These are phyloP conservation scores for Petunia axillaris DNA, from an alignment of 257 asterid genomes.

Conservation along the genomic window DNA sequence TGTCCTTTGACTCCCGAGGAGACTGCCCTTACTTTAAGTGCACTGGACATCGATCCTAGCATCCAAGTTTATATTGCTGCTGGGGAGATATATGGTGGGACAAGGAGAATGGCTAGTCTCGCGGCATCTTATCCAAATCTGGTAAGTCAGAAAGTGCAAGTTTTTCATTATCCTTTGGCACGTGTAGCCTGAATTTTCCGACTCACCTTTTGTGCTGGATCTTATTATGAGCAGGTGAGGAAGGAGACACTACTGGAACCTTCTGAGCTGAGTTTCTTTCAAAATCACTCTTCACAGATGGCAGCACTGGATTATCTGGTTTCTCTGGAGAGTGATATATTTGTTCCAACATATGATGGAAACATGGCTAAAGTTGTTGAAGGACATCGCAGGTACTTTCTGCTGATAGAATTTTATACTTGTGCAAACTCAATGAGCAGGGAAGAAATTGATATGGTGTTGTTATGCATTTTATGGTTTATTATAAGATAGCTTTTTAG, in stretches of 20 bases:
- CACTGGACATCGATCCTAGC: conserved; percentile 32
- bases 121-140: conserved; percentile 33
- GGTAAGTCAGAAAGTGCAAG: conserved; percentile 18
- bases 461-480: no score
- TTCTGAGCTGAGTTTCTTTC: conserved; percentile 34
- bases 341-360: conserved; percentile 45
- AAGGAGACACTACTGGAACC: conserved; percentile 40
- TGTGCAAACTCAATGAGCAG: background rate
- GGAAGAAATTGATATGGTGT: no score
- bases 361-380: conserved; percentile 48
- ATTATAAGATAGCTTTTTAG: no score
- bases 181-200: background rate
- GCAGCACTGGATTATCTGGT: conserved; percentile 46
- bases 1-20: conserved; percentile 49
- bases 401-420: background rate
- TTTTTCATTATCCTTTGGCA: background rate
- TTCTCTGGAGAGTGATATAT: conserved; percentile 41
- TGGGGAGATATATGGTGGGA: conserved; percentile 41
- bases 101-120: conserved; percentile 32
- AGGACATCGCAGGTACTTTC: conserved; percentile 39
- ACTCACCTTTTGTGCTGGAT: background rate
- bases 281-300: conserved; percentile 41
- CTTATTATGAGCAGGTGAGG: conserved; percentile 31
- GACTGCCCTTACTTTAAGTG: conserved; percentile 37
- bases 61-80: conserved; percentile 41